Evolutionary conservation across 208 protist genomes (phyloP).

Genomic region (Wallacemonas collosoma): DNA sequence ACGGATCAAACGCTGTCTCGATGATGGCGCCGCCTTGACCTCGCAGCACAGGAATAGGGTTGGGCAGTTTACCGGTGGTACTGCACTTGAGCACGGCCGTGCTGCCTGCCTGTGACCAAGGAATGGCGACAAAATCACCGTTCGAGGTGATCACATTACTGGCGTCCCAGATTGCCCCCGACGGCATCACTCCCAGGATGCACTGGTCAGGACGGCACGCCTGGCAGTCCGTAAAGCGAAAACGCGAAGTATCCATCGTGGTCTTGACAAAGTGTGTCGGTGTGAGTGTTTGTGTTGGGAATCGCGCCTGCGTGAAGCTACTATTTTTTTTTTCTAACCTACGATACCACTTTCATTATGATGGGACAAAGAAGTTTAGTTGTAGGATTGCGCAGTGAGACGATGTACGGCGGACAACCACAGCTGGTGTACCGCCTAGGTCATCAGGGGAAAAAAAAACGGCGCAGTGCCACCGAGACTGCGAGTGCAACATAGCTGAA

Average conservation of each 20-base stretch:
- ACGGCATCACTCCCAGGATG: conserved; percentile 35
- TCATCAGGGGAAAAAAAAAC: no score
- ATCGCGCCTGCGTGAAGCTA: no score
- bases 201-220: conserved; percentile 8
- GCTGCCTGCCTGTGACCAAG: conserved; percentile 51
- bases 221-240: conserved; percentile 39
- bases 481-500: no score
- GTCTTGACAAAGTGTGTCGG: neutral
- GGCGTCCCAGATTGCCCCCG: conserved; percentile 59
- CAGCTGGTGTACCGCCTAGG: no score
- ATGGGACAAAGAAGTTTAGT: no score
- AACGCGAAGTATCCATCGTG: conserved; percentile 60
- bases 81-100: conserved; percentile 53
- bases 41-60: conserved; percentile 46
- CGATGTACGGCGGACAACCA: no score
- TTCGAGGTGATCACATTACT: conserved; percentile 74
- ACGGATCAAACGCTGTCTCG: conserved; percentile 78
- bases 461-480: no score
- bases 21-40: conserved; percentile 75
- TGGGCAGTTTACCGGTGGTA: conserved; percentile 34
- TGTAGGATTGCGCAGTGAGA: no score
- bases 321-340: neutral
- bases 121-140: conserved; percentile 65
- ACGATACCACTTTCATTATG: no score
- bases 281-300: neutral